Evolutionary conservation across 352 stramenopile species (phyloP).

Genomic region (Peronospora farinosa): DNA sequence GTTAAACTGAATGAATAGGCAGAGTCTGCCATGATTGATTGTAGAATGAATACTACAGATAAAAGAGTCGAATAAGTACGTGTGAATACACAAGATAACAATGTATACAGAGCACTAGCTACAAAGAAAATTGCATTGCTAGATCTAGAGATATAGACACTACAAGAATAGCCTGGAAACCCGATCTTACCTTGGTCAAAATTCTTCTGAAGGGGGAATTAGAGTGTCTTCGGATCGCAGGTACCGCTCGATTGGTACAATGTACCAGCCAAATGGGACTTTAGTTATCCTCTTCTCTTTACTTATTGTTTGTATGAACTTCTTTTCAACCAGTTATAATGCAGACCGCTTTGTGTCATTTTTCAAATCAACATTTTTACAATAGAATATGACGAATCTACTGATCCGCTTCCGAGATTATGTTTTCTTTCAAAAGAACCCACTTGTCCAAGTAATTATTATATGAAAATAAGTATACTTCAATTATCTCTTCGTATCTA

Average conservation of each 20-base stretch:
- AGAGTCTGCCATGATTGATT: constrained; percentile 90
- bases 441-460: constrained; percentile 54
- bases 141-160: constrained; percentile 1
- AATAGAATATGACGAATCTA: not conserved
- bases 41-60: constrained; percentile 5
- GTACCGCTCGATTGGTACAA: constrained; percentile 15
- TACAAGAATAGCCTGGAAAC: constrained; percentile 10
- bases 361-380: no score
- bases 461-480: not conserved
- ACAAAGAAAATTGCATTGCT: not conserved
- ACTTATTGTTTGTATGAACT: not conserved
- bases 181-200: constrained; percentile 29
- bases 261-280: not conserved
- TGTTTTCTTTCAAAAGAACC: constrained; percentile 60
- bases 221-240: constrained; percentile 15
- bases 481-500: not conserved
- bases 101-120: not conserved
- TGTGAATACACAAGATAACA: constrained; percentile 5
- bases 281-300: not conserved
- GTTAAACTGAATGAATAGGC: constrained; percentile 99
- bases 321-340: not conserved
- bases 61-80: not conserved
- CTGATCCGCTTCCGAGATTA: constrained; percentile 40
- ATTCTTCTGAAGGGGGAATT: constrained; percentile 30
- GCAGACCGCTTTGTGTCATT: no score